Conservation (phyloP, 2,329 filamentous ascomycete species). For the Paecilomyces fulvus region DNA sequence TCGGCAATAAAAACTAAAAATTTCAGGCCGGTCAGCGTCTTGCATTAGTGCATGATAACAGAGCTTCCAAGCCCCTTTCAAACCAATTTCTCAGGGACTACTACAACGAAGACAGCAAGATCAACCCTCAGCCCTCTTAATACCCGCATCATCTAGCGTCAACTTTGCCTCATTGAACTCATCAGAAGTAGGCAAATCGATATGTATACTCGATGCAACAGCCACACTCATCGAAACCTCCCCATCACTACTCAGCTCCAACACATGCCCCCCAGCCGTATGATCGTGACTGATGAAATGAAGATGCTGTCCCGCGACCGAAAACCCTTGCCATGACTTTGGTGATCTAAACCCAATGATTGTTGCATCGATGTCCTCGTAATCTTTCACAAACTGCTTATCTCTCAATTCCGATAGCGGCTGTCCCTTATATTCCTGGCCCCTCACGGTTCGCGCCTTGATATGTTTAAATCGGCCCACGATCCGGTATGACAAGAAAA, state of each 20-base stretch:
- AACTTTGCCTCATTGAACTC: constrained; percentile 29
- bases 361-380: constrained; percentile 22
- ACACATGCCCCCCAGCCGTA: constrained; percentile 3
- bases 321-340: constrained; percentile 31
- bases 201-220: constrained; percentile 28
- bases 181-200: constrained; percentile 31
- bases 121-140: background rate
- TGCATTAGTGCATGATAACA: no score
- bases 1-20: no score
- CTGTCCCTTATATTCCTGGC: constrained; percentile 21
- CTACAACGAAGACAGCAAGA: background rate
- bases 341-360: constrained; percentile 38
- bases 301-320: constrained; percentile 34
- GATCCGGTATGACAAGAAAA: constrained; percentile 21
- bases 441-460: constrained; percentile 20
- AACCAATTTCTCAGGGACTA: background rate
- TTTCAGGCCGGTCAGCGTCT: no score
- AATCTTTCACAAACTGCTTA: background rate
- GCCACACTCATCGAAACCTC: constrained; percentile 29
- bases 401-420: constrained; percentile 22
- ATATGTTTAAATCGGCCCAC: constrained; percentile 13
- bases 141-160: background rate
- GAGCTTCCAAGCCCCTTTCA: no score
- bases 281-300: constrained; percentile 33
- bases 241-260: constrained; percentile 30